Evolutionary conservation across 495 filamentous ascomycete genomes (phyloP), one percentile per base, ranked within the genome.

Genomic region (Lepraria neglecta): DNA sequence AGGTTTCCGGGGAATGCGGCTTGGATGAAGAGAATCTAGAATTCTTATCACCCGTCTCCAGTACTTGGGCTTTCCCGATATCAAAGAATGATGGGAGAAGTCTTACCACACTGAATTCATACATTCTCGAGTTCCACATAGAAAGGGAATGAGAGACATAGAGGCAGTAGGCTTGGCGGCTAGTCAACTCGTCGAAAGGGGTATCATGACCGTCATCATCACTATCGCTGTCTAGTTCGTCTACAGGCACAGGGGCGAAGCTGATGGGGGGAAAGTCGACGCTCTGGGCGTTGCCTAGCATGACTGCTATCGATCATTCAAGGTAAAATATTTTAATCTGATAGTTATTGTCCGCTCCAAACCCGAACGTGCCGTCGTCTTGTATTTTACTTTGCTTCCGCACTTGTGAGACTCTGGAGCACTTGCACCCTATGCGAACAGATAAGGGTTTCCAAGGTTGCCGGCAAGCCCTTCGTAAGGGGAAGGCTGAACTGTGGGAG

Each of bases 61-160:
- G 2, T 6, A 42, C 35, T 69, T 70, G 48, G 69, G 7, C 35
- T 67, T 48, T 61, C 67, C 52, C 74, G 72, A 72, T 70, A 73
- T 4, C 69, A 72, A 33, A 70, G 19, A 46, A 74, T 67, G 31
- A 69, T 67, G 67, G 72, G 70, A 40, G 24, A 21, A 15, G 15
- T 66, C 72, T 70, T 31, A 78, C 77, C 7, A 76, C 76, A 35
- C 67, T 80, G 60, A 80, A 80, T 64, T 84, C 82, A 67, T 82
- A 85, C 12, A 74, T 63, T n/a, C 82, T 72, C 6, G 79, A 76
- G 62, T 85, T 85, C 82, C 81, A 85, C 12, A 80, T 82, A 3
- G 81, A 83, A 6, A 84, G 73, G 60, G 79, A 77, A 67, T 84
- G 82, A 7, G 80, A 77, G 15, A 69, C 68, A 56, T 79, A 80